Evolutionary conservation across 495 filamentous ascomycete species (phyloP).

Genomic region (Aspergillus homomorphus): DNA sequence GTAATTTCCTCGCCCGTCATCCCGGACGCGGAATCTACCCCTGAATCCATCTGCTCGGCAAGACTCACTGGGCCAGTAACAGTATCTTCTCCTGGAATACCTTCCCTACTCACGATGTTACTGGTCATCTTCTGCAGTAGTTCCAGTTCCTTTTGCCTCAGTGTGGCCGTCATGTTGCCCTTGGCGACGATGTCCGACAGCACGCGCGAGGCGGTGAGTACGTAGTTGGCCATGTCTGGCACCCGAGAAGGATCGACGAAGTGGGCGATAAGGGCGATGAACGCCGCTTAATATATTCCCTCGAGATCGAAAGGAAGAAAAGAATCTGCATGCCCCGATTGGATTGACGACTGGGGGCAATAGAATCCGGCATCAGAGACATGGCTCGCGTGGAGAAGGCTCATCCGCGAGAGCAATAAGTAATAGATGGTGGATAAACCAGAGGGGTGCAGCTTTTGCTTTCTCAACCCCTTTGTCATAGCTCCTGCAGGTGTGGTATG

Average conservation of each 20-base stretch:
- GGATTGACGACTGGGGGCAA: not conserved
- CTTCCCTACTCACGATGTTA: not conserved
- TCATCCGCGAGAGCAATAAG: constrained; percentile 1
- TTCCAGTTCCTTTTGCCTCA: constrained; percentile 7
- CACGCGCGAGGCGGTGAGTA: not conserved
- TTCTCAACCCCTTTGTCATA: not conserved
- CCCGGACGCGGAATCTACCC: not conserved
- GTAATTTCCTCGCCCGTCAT: not conserved
- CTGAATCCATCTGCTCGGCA: too few relatives aligned
- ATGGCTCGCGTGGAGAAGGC: constrained; percentile 7
- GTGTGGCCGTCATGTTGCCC: constrained; percentile 3
- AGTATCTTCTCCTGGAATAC: too few relatives aligned
- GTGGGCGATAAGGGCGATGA: constrained; percentile 8
- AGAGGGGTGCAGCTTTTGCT: too few relatives aligned
- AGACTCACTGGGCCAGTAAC: too few relatives aligned
- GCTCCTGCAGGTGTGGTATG: not conserved
- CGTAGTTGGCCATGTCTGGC: constrained; percentile 10
- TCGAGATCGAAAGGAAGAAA: too few relatives aligned
- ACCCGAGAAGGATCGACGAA: constrained; percentile 11
- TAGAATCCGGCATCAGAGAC: constrained; percentile 5
- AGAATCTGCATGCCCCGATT: too few relatives aligned
- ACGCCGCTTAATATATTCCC: not conserved
- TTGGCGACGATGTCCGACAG: constrained; percentile 3
- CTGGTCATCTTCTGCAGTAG: constrained; percentile 3
- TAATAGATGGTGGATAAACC: not conserved